Conservation (phyloP, 2,329 filamentous ascomycete species). For the Hypomyces perniciosus region DNA sequence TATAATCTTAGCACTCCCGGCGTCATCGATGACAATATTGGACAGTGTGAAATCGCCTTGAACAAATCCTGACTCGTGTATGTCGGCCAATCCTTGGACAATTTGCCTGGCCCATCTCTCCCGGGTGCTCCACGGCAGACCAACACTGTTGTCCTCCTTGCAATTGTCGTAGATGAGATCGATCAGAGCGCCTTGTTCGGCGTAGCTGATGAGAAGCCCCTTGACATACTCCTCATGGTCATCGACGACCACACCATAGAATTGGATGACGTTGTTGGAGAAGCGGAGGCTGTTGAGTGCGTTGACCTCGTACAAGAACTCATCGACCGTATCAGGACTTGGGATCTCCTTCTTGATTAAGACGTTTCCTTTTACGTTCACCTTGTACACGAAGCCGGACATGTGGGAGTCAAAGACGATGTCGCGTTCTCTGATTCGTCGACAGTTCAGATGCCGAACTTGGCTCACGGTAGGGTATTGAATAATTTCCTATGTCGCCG, state of each 20-base stretch:
- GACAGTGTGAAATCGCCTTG: constrained; percentile 96
- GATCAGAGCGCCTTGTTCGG: constrained; percentile 78
- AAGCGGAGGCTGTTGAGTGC: constrained; percentile 73
- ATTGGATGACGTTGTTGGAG: constrained; percentile 72
- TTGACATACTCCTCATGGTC: constrained; percentile 80
- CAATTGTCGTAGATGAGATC: constrained; percentile 80
- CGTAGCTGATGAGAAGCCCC: constrained; percentile 83
- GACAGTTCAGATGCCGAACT: constrained; percentile 66
- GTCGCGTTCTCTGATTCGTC: constrained; percentile 63
- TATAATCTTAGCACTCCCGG: constrained; percentile 89
- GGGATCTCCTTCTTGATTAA: constrained; percentile 99
- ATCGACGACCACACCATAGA: constrained; percentile 84
- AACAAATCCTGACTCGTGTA: constrained; percentile 93
- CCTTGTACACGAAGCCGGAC: constrained; percentile 96
- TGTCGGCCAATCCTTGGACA: constrained; percentile 79
- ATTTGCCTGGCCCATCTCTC: constrained; percentile 91
- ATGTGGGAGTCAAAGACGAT: constrained; percentile 86
- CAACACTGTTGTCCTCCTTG: constrained; percentile 46
- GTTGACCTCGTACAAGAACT: constrained; percentile 97
- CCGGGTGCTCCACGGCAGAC: constrained; percentile 62
- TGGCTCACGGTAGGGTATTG: constrained; percentile 69
- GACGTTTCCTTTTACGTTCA: constrained; percentile 58
- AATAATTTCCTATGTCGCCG: constrained; percentile 64
- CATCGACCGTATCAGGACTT: constrained; percentile 88
- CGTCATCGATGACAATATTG: constrained; percentile 86